phyloP scores from a whole-genome alignment of 768 basidiomycete genomes.

The Auriscalpium orientale region DNA sequence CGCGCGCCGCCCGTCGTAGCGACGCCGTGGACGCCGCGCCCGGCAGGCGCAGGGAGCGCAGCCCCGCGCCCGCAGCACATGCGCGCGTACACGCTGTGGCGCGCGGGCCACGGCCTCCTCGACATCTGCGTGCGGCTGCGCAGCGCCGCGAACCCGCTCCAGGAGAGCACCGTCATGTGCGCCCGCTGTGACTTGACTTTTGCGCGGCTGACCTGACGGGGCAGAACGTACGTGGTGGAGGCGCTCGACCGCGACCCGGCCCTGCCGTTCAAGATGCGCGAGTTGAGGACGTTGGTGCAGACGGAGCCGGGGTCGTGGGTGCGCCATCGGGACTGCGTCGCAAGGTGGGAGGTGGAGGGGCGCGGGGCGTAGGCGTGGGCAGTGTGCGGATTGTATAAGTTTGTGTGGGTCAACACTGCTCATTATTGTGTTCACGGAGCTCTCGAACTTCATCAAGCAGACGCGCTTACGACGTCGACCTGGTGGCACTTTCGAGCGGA shows the following conservation, averaged over 20 bases:
- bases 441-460: too few species aligned
- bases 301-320: constrained; percentile 36
- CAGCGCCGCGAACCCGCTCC: constrained; percentile 32
- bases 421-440: too few species aligned
- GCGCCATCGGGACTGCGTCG: constrained; percentile 33
- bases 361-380: neutral
- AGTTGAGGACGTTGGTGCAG: constrained; percentile 30
- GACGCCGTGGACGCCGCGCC: neutral
- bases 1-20: constrained; percentile 2
- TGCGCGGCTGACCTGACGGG: neutral
- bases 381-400: too few species aligned
- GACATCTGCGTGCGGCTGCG: constrained; percentile 34
- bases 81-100: constrained; percentile 41
- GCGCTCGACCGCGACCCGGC: constrained; percentile 32
- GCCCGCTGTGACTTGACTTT: constrained; percentile 5
- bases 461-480: too few species aligned
- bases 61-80: constrained; percentile 28
- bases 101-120: constrained; percentile 25
- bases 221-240: constrained; percentile 36
- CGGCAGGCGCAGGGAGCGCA: neutral
- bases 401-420: too few species aligned
- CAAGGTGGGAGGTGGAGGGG: constrained; percentile 10
- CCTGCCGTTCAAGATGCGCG: constrained; percentile 29
- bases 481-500: too few species aligned
- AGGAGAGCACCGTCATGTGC: constrained; percentile 41